Conservation (phyloP, 2,329 filamentous ascomycete species). For the Neonectria magnoliae region DNA sequence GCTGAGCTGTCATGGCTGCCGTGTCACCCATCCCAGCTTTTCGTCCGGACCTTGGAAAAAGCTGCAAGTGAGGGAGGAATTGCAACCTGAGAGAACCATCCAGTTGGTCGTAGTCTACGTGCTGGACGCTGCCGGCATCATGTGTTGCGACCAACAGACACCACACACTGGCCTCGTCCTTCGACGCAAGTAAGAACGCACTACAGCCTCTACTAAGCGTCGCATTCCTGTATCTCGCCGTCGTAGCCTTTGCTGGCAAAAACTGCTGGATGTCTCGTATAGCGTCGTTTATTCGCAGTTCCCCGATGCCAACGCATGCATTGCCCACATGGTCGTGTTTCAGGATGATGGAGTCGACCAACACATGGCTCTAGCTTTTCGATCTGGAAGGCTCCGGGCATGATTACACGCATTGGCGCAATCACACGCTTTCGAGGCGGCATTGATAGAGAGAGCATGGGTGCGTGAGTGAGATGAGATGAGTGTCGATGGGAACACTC, state of each 20-base stretch:
- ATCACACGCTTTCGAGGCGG: background rate
- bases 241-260: background rate
- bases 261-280: background rate
- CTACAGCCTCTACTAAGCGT: conserved; percentile 5
- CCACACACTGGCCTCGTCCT: background rate
- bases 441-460: background rate
- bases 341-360: conserved; percentile 18
- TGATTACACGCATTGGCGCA: background rate
- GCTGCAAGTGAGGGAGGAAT: background rate
- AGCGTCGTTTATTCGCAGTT: background rate
- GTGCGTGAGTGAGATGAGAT: background rate
- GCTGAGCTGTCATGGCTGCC: conserved; percentile 9
- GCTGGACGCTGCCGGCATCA: background rate
- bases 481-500: background rate
- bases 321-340: conserved; percentile 19
- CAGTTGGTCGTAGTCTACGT: background rate
- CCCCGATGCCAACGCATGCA: conserved; percentile 21
- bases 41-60: background rate
- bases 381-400: background rate
- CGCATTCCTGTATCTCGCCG: background rate
- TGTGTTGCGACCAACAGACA: background rate
- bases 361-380: conserved; percentile 8
- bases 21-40: background rate
- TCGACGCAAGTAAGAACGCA: background rate
- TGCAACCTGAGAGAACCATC: background rate